Evolutionary conservation across 495 filamentous ascomycete genomes (phyloP).

Genomic region (Patellaria atrata): DNA sequence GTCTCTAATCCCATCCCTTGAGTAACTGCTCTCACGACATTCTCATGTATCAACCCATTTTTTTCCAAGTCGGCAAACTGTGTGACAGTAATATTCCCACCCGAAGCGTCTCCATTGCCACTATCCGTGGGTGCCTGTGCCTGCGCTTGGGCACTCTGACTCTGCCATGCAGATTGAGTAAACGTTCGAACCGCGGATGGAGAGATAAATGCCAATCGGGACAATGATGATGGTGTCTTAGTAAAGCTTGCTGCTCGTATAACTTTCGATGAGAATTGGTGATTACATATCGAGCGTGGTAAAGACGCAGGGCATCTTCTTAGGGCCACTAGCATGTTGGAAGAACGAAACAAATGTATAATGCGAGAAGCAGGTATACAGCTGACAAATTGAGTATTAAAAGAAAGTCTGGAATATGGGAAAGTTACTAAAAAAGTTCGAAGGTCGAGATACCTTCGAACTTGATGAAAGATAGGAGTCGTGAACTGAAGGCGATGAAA

Average conservation of each 20-base stretch:
- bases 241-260: constrained; percentile 3
- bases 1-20: constrained; percentile 57
- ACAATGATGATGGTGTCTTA: constrained; percentile 4
- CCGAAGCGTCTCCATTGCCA: constrained; percentile 1
- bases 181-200: constrained; percentile 12
- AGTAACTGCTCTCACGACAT: constrained; percentile 55
- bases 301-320: constrained; percentile 26
- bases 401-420: constrained; percentile 3
- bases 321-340: constrained; percentile 21
- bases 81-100: constrained; percentile 31
- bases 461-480: too few relatives aligned
- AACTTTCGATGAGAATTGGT: constrained; percentile 5
- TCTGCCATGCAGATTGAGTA: constrained; percentile 14
- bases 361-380: neutral
- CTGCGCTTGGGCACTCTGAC: constrained; percentile 2
- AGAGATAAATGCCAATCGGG: constrained; percentile 2
- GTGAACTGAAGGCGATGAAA: too few relatives aligned
- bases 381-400: neutral
- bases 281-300: constrained; percentile 16
- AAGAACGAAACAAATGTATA: neutral
- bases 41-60: constrained; percentile 45
- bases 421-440: too few relatives aligned
- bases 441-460: too few relatives aligned
- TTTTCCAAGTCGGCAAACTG: constrained; percentile 55
- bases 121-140: constrained; percentile 5